phyloP scores from a whole-genome alignment of 2,329 filamentous ascomycete species.

The Fusarium xyrophilum region DNA sequence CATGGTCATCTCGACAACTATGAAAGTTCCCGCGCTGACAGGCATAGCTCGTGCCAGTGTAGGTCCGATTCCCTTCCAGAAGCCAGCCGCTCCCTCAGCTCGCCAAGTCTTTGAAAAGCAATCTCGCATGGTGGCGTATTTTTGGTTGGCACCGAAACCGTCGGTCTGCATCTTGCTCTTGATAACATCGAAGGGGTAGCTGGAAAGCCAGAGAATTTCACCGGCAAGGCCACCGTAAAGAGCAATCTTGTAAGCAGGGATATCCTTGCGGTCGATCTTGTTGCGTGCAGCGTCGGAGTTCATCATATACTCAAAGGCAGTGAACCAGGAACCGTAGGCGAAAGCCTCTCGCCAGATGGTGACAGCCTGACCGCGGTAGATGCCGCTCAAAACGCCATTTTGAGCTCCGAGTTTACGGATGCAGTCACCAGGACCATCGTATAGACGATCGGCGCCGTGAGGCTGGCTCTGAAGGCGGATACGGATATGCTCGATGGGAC shows the following conservation, averaged over 20 bases:
- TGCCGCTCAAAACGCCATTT: slow-evolving; percentile 70
- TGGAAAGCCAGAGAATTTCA: slow-evolving; percentile 90
- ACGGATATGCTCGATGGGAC: slow-evolving; percentile 94
- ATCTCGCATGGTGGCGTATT: slow-evolving; percentile 83
- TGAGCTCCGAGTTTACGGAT: slow-evolving; percentile 77
- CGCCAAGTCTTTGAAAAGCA: slow-evolving; percentile 86
- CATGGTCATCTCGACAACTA: slow-evolving; percentile 75
- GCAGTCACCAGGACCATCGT: slow-evolving; percentile 87
- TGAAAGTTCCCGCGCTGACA: slow-evolving; percentile 97
- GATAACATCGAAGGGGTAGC: slow-evolving; percentile 95
- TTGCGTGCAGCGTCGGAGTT: slow-evolving; percentile 84
- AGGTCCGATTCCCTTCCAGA: slow-evolving; percentile 94
- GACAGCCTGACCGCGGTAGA: slow-evolving; percentile 88
- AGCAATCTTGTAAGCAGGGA: slow-evolving; percentile 85
- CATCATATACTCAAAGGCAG: slow-evolving; percentile 96
- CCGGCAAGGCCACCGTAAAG: slow-evolving; percentile 92
- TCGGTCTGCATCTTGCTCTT: slow-evolving; percentile 99
- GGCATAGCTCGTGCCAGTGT: slow-evolving; percentile 95
- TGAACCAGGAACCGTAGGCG: slow-evolving; percentile 96
- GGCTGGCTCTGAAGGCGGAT: slow-evolving; percentile 97
- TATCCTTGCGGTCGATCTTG: slow-evolving; percentile 73
- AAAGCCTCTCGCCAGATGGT: slow-evolving; percentile 89
- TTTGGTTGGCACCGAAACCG: slow-evolving; percentile 75
- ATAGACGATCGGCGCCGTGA: slow-evolving; percentile 79
- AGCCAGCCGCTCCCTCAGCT: slow-evolving; percentile 78